Evolutionary conservation across 2,329 filamentous ascomycete species (phyloP).

Genomic region (Colletotrichum gigasporum): DNA sequence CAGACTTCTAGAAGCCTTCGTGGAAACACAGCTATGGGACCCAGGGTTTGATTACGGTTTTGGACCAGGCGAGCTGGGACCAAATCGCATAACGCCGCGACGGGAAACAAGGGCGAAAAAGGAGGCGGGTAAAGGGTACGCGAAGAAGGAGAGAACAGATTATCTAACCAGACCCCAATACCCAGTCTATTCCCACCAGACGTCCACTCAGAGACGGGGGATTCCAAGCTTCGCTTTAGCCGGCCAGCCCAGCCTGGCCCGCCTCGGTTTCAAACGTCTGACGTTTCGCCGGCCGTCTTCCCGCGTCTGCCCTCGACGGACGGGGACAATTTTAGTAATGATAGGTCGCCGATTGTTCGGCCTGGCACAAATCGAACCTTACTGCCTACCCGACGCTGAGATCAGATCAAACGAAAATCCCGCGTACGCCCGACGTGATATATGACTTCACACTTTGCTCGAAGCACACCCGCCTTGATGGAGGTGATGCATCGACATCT

Average conservation of each 20-base stretch:
- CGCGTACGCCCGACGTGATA: background rate
- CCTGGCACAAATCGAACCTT: constrained; percentile 8
- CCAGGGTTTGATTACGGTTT: background rate
- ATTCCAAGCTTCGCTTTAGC: background rate
- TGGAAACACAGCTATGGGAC: constrained; percentile 1
- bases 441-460: background rate
- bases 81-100: background rate
- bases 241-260: background rate
- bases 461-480: background rate
- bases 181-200: background rate
- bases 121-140: background rate
- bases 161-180: background rate
- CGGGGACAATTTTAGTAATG: background rate
- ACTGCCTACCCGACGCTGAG: background rate
- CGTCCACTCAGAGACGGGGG: background rate
- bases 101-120: background rate
- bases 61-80: background rate
- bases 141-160: background rate
- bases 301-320: background rate
- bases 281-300: constrained; percentile 22
- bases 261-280: constrained; percentile 27
- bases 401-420: constrained; percentile 17
- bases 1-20: constrained; percentile 26
- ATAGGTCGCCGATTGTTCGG: background rate
- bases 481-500: too few species aligned